phyloP scores from a whole-genome alignment of 495 filamentous ascomycete genomes.

The Trichocladium uniseriatum region DNA sequence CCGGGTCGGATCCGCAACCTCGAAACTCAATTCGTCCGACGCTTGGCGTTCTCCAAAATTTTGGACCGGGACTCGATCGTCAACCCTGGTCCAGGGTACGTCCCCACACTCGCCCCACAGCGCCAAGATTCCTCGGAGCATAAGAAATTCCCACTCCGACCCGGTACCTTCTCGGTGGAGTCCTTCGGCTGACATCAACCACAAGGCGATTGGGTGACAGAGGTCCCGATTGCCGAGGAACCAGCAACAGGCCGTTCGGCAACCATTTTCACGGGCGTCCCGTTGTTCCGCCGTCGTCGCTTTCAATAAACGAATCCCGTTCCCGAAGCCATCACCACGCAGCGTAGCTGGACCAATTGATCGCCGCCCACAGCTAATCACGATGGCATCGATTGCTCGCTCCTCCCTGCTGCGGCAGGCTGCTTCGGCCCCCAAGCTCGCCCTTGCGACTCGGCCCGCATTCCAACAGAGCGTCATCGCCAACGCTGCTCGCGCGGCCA shows the following conservation, averaged over 20 bases:
- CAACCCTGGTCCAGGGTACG: not conserved
- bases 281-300: slow-evolving; percentile 8
- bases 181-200: slow-evolving; percentile 23
- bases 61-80: not conserved
- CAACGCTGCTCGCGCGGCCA: slow-evolving; percentile 40
- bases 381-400: slow-evolving; percentile 48
- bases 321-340: slow-evolving; percentile 2
- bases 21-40: too few relatives aligned
- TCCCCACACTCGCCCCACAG: too few relatives aligned
- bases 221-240: slow-evolving; percentile 28
- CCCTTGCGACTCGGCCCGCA: too few relatives aligned
- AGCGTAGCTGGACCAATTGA: slow-evolving; percentile 21
- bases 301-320: not conserved
- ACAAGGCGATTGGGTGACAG: slow-evolving; percentile 17
- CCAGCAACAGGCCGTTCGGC: slow-evolving; percentile 9
- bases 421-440: slow-evolving; percentile 23
- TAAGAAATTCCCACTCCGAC: slow-evolving; percentile 8
- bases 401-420: slow-evolving; percentile 45
- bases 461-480: slow-evolving; percentile 20
- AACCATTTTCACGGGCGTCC: slow-evolving; percentile 16
- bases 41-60: not conserved
- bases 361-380: slow-evolving; percentile 11
- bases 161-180: slow-evolving; percentile 10
- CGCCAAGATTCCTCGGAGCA: slow-evolving; percentile 1
- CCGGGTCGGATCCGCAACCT: too few relatives aligned